Base-by-base conservation (phyloP, 441 rosid genomes). In the Populus trichocarpa region DNA sequence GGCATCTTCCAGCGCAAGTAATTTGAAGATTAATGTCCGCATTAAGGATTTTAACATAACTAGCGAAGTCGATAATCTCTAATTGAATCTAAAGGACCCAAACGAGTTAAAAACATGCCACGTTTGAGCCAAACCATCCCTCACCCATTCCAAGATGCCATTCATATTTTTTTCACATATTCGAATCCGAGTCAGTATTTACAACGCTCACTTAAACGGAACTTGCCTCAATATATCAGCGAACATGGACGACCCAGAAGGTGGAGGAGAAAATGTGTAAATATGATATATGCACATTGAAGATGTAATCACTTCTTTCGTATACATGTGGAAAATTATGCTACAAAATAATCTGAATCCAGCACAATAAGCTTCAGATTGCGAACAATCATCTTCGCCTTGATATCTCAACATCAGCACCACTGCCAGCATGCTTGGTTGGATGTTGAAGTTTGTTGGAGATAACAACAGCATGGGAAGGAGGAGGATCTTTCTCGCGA, bases 401-500 rank as follows among this genome's bases (percentile, higher is more conserved):
- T 81, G 85, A 76, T 80, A 84, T 84, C 70, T 83, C 88, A 16
- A 35, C 66, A 65, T 78, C 77, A 65, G 50, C 76, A 42, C 23
- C 83, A 12, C 76, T 50, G n/a, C 2, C 76, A 0, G 38, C 78
- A 0, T 74, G 85, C 81, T 84, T 85, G 77, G 74, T 69, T 38
- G 84, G 86, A 46, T 71, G 42, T 33, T 82, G 81, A 81, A 78
- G 63, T 79, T 77, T 80, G 61, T 25, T 22, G 69, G 85, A 64
- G 8, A 35, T 66, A n/a, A n/a, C n/a, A 38, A 69, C 5, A 33
- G 75, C 79, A 26, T 1, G 2, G 23, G 78, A 40, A 4, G 86
- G 59, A 20, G 69, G 81, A 46, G 74, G 77, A 69, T 87, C 89
- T 81, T 76, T 88, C 32, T 80, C 92, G 76, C 79, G 83, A 30